Percentiles rank a stretch among this genome's conserved stretches.
Evolutionary conservation across 225 moss, liverwort and hornwort genomes (phyloP).

Genomic region (Rhytidiadelphus loreus): DNA sequence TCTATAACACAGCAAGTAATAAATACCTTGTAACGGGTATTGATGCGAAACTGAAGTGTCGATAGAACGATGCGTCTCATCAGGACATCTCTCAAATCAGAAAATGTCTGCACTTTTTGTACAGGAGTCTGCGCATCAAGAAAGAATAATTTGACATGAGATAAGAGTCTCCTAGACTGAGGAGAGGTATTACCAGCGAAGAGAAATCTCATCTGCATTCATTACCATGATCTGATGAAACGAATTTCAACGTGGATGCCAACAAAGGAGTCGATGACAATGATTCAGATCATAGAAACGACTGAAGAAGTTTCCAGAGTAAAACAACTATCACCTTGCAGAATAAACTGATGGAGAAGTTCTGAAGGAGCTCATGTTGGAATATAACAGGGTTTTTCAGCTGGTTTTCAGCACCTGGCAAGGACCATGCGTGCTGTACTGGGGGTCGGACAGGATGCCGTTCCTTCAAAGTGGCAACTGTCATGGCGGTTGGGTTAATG

Average conservation of each 20-base stretch:
- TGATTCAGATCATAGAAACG: neutral
- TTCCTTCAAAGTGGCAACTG: conserved; percentile 61
- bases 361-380: conserved; percentile 98
- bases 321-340: conserved; percentile 60
- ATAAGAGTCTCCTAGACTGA: neutral
- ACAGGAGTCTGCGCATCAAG: conserved; percentile 71
- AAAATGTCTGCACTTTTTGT: conserved; percentile 73
- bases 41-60: conserved; percentile 93
- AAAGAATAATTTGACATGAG: neutral
- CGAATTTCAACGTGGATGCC: neutral
- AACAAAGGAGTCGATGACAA: neutral
- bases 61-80: conserved; percentile 96
- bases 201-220: neutral
- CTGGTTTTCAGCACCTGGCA: conserved; percentile 52
- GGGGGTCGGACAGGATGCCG: conserved; percentile 83
- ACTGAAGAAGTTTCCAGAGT: neutral
- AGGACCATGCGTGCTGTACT: conserved; percentile 78
- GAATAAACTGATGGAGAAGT: conserved; percentile 97
- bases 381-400: conserved; percentile 84
- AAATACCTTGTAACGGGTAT: conserved; percentile 92
- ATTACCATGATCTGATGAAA: neutral
- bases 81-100: conserved; percentile 86
- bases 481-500: conserved; percentile 39
- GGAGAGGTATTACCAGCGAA: neutral
- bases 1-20: neutral